Percentiles rank a stretch among this genome's conserved stretches.
These are phyloP conservation scores for Eragrostis curvula DNA, from an alignment of 176 grass and related monocot genomes.

Conservation along the genomic window DNA sequence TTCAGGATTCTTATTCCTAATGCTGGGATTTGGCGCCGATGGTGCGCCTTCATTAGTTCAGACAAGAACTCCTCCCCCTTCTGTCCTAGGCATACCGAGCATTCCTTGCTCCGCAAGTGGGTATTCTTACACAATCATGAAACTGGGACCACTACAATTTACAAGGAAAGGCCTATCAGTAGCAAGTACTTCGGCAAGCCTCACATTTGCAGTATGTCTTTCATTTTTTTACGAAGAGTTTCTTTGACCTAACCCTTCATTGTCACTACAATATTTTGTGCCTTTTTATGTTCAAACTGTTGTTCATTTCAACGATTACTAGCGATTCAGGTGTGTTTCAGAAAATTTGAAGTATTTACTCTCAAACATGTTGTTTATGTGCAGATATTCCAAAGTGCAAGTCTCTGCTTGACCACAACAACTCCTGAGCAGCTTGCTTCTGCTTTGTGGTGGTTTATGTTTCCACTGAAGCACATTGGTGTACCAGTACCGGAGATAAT, in stretches of 20 bases:
- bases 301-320: background rate
- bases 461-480: constrained; percentile 73
- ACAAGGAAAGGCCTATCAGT: constrained; percentile 95
- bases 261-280: background rate
- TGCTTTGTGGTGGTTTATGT: constrained; percentile 95
- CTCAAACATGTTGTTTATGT: constrained; percentile 33
- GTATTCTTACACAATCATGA: constrained; percentile 92
- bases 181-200: constrained; percentile 89
- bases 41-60: constrained; percentile 69
- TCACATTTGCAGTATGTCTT: constrained; percentile 83
- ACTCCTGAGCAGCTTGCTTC: constrained; percentile 94
- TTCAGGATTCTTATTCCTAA: constrained; percentile 93
- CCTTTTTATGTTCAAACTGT: background rate
- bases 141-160: constrained; percentile 86
- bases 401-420: constrained; percentile 89
- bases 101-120: constrained; percentile 72
- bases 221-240: constrained; percentile 23
- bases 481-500: constrained; percentile 88
- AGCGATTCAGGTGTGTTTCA: constrained; percentile 1
- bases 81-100: constrained; percentile 67
- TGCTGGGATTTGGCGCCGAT: constrained; percentile 94
- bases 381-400: constrained; percentile 99
- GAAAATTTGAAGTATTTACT: background rate
- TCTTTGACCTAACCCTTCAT: constrained; percentile 31
- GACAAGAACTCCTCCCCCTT: constrained; percentile 85